Evolutionary conservation across 441 rosid species (phyloP).

Genomic region (Melastoma candidum): DNA sequence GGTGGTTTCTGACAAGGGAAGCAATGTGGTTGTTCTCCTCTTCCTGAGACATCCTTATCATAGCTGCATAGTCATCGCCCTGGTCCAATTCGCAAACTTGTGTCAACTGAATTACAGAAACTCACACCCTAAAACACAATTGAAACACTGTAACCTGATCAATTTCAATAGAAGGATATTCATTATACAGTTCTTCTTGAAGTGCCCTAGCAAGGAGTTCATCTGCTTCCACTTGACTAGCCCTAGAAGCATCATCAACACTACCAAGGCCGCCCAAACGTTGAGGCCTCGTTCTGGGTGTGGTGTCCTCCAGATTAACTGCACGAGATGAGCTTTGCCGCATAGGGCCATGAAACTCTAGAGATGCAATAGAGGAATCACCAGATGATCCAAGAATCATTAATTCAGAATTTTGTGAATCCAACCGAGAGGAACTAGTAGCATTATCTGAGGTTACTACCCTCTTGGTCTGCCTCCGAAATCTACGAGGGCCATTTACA

Average conservation of each 20-base stretch:
- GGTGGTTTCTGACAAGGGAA: no score
- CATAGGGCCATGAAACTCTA: constrained; percentile 27
- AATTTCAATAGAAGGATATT: constrained; percentile 23
- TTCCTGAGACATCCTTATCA: no score
- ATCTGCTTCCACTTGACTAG: constrained; percentile 82
- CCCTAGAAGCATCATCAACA: constrained; percentile 39
- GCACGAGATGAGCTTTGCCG: constrained; percentile 21
- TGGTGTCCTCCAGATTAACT: constrained; percentile 36
- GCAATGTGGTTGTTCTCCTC: no score
- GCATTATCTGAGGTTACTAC: constrained; percentile 26
- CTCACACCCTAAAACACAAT: constrained; percentile 3
- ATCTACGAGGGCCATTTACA: constrained; percentile 21
- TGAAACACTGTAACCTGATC: constrained; percentile 36
- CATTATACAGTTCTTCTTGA: constrained; percentile 75
- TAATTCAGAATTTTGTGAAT: constrained; percentile 33
- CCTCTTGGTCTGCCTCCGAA: constrained; percentile 37
- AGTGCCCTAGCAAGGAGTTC: constrained; percentile 80
- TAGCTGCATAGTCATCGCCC: no score
- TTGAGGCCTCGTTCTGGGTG: constrained; percentile 30
- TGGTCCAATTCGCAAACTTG: no score
- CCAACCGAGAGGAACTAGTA: constrained; percentile 26
- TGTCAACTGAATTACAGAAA: no score
- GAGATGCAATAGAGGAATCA: constrained; percentile 44
- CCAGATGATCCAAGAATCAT: constrained; percentile 41
- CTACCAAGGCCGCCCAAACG: constrained; percentile 22